Base-by-base conservation (phyloP, 805 yeast genomes). In the Hanseniaspora valbyensis region DNA sequence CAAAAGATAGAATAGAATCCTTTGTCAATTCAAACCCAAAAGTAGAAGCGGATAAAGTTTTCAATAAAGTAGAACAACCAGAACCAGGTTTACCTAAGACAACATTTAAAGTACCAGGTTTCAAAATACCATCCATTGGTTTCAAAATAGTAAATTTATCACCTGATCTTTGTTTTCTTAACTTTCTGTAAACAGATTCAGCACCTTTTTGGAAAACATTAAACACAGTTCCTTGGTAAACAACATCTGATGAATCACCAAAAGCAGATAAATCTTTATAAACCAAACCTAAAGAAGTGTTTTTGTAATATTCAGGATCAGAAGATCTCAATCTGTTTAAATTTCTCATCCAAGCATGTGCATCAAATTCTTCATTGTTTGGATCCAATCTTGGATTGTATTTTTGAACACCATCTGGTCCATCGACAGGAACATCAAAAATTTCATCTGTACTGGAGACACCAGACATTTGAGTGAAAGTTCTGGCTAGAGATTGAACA, bases 11-110 rank as follows among this genome's bases (percentile, higher is more conserved):
- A n/a, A 59, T 56, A 2, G 78, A 64, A 26, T 69, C 71, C 19
- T 64, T 57, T 45, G 69, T 74, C 37, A 76, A 59, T 39, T 70
- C 61, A 62, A 74, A 78, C 36, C 82, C 83, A 57, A 75, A 72
- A 1, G 81, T 77, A 42, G 72, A 70, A 30, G 76, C 67, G 38
- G 81, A 71, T 42, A 80, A 63, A 4, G 81, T 67, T 58, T 78
- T 78, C 57, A 79, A 66, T 46, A 77, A 66, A 3, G 84, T 77
- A 5, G 83, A 68, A 58, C 85, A 79, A 38, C 85, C 85, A 32
- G 83, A 72, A 57, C 90, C 90, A 1, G 90, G 90, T 64, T 89
- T 74, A 52, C 90, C 90, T 42, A 83, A 67, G 10, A 83, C 89
- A 50, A 82, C 83, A 4, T 82, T 76, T 41, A 81, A 69, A 54